Evolutionary conservation across 2,329 filamentous ascomycete genomes (phyloP).

Genomic region (Trichophyton schoenleinii): DNA sequence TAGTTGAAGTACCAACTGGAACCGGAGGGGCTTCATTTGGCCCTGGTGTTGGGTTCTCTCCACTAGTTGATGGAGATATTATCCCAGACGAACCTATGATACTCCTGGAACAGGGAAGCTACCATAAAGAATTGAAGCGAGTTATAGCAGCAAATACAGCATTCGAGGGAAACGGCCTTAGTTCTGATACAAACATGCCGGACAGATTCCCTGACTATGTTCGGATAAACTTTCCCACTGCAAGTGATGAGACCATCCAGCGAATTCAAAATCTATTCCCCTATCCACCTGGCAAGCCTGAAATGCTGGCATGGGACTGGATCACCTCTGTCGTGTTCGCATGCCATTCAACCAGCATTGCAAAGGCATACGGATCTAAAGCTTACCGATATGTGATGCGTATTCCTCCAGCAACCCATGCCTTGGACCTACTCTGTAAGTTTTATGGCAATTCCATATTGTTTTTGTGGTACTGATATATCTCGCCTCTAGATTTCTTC

Average conservation of each 20-base stretch:
- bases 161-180: neutral
- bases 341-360: slow-evolving; percentile 6
- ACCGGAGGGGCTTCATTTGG: neutral
- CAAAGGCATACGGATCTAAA: neutral
- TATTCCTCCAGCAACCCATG: neutral
- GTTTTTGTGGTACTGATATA: neutral
- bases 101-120: neutral
- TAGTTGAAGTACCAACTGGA: neutral
- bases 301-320: slow-evolving; percentile 10
- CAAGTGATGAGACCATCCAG: neutral
- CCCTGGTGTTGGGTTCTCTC: neutral
- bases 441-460: neutral
- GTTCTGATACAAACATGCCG: neutral
- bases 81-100: neutral
- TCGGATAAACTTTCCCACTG: neutral
- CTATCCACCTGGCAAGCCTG: slow-evolving; percentile 4
- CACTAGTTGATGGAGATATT: neutral
- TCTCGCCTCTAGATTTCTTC: neutral
- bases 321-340: slow-evolving; percentile 5
- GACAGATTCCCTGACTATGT: neutral
- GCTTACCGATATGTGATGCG: neutral
- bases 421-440: neutral
- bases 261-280: neutral
- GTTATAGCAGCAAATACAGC: neutral
- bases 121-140: neutral